phyloP scores from a whole-genome alignment of 1,284 basidiomycete genomes.

The Kalmanozyma brasiliensis region DNA sequence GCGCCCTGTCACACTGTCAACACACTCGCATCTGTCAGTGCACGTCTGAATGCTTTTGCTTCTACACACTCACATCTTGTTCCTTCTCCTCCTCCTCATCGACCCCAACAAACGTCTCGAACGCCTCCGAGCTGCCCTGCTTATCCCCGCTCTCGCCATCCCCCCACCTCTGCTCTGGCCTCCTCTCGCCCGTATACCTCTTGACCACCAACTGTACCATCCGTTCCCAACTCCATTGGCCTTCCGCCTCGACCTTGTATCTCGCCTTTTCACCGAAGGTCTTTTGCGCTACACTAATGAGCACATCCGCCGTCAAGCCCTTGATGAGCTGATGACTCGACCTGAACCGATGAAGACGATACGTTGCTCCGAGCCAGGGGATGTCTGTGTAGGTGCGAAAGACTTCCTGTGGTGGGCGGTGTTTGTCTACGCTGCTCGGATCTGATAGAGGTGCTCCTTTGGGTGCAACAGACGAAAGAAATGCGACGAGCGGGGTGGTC shows the following conservation, averaged over 20 bases:
- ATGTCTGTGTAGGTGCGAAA: conserved; percentile 52
- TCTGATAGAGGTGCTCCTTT: conserved; percentile 1
- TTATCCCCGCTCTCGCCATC: conserved; percentile 51
- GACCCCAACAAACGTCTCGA: conserved; percentile 27
- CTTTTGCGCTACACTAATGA: conserved; percentile 31
- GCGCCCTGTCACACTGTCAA: conserved; percentile 3
- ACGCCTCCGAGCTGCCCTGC: conserved; percentile 43
- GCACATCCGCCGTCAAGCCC: conserved; percentile 48
- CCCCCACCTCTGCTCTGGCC: conserved; percentile 44
- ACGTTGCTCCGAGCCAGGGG: conserved; percentile 37
- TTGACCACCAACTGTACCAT: conserved; percentile 44
- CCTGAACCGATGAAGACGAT: conserved; percentile 49
- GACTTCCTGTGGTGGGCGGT: conserved; percentile 38
- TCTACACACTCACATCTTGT: conserved; percentile 2
- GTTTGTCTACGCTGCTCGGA: conserved; percentile 37
- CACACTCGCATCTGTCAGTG: conserved; percentile 1
- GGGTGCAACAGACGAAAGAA: conserved; percentile 29
- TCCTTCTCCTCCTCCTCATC: conserved; percentile 16
- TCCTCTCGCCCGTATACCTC: conserved; percentile 18
- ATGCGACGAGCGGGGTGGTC: conserved; percentile 21
- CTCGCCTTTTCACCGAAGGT: conserved; percentile 16
- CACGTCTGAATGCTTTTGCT: no score
- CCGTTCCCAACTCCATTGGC: conserved; percentile 34
- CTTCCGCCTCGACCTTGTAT: conserved; percentile 19
- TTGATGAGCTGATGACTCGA: conserved; percentile 43